Evolutionary conservation across 75 land plant species (phyloP), one percentile per base, ranked within the genome.

Genomic region (Sequoiadendron giganteum): DNA sequence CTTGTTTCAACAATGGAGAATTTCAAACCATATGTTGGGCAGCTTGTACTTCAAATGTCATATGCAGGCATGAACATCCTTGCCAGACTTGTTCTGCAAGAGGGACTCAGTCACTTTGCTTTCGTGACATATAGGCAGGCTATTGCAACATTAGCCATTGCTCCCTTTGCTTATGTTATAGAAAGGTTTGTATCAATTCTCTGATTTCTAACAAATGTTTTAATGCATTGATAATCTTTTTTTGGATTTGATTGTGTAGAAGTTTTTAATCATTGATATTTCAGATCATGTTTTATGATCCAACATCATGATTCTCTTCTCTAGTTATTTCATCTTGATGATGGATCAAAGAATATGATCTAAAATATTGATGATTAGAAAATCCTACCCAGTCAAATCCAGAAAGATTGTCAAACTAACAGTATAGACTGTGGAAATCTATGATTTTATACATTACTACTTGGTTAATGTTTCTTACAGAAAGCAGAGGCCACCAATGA

Each of bases 161-260:
- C 48, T 83, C 85, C 85, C 13, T 42, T 83, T 83, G 85, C 85
- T 83, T 83, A 83, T 42, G 30, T 83, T 83, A 6, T 36, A 39
- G 85, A 83, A 45, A 83, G 85, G 85, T 83, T 42, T 28, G 85
- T 42, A 83, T 83, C 18, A n/a, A 8, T 45, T 9, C 11, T 34
- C 38, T 65, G 28, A 8, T 10, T 0, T 18, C 5, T 18, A 19
- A 70, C 13, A 32, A 34, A 75, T 75, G 38, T 30, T 75, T 34
- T 32, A 73, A 68, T 68, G 25, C 30, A 28, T 10, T 10, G 52
- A 49, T 49, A 49, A 49, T 49, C 11, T 1, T 49, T 1, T 49
- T 49, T 49, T 49, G 52, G 52, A 49, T 49, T 49, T 11, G 10
- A 49, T 49, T 49, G 11, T 10, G 52, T 49, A 36, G 38, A 36